A percentile compares a stretch with the other conserved stretches of the same genome.
These are phyloP conservation scores for Didymella pinodella DNA, from an alignment of 2,329 filamentous ascomycete species.

Conservation along the genomic window DNA sequence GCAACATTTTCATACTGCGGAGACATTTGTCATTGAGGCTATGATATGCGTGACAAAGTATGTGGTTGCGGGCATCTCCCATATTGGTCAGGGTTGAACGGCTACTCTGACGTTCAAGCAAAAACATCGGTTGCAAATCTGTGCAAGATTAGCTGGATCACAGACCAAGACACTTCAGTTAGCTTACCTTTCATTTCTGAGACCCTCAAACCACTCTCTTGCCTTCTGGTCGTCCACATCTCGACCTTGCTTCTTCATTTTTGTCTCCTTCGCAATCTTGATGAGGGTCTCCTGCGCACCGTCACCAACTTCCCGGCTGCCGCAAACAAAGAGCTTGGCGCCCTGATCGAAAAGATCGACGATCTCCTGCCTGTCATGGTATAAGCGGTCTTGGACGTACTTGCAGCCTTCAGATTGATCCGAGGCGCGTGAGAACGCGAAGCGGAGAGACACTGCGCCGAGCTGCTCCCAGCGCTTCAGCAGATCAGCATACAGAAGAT, in stretches of 20 bases:
- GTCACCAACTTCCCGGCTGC: conserved; percentile 59
- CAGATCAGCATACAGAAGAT: conserved; percentile 68
- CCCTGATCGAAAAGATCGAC: conserved; percentile 57
- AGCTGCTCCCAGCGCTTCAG: conserved; percentile 65
- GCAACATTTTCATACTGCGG: not conserved
- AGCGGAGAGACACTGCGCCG: conserved; percentile 68
- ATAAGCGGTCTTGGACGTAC: conserved; percentile 63
- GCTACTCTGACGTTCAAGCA: not conserved
- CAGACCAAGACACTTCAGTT: not conserved
- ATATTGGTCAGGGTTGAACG: not conserved
- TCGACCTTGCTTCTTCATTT: conserved; percentile 50
- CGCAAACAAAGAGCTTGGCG: conserved; percentile 71
- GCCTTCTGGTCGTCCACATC: conserved; percentile 51
- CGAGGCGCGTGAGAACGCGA: conserved; percentile 64
- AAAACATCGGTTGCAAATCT: not conserved
- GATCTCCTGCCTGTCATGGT: conserved; percentile 57
- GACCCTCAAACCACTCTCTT: conserved; percentile 56
- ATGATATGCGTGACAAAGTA: not conserved
- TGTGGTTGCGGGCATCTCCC: not conserved
- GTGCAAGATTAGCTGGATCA: not conserved
- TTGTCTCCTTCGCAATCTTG: conserved; percentile 54
- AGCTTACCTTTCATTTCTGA: conserved; percentile 54
- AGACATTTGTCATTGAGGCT: not conserved
- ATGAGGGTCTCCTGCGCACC: conserved; percentile 54
- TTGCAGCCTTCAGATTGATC: conserved; percentile 58